These are phyloP conservation scores for Phaffomyces antillensis DNA, from an alignment of 805 yeast genomes.

Conservation along the genomic window DNA sequence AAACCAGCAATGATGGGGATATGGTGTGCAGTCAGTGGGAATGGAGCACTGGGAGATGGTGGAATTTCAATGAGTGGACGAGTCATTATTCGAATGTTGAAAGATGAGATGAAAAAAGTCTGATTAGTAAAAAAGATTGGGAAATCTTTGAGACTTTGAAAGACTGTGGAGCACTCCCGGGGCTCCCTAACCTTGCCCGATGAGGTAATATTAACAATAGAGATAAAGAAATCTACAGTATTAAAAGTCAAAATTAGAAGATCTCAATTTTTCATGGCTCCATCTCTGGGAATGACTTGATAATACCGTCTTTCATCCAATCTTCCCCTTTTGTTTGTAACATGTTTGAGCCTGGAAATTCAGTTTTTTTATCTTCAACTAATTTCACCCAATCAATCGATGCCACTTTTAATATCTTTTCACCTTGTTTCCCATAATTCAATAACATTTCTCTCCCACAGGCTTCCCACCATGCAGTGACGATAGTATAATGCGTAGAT, in stretches of 20 bases:
- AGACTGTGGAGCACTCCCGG: neutral
- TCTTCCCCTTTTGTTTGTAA: constrained; percentile 75
- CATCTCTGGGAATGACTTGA: constrained; percentile 34
- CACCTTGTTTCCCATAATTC: constrained; percentile 64
- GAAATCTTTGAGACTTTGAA: no score
- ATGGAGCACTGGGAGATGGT: constrained; percentile 34
- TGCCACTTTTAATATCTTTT: constrained; percentile 46
- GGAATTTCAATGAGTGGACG: constrained; percentile 29
- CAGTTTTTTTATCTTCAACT: constrained; percentile 36
- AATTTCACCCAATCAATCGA: constrained; percentile 46
- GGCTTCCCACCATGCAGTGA: constrained; percentile 91
- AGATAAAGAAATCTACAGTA: no score
- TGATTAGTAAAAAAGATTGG: no score
- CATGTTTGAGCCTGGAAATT: constrained; percentile 72
- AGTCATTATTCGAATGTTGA: constrained; percentile 10
- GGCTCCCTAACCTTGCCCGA: neutral
- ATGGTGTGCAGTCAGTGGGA: constrained; percentile 40
- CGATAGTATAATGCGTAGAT: constrained; percentile 64
- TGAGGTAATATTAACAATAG: neutral
- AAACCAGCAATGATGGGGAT: constrained; percentile 69
- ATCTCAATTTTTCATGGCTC: constrained; percentile 20
- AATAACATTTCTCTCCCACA: constrained; percentile 48
- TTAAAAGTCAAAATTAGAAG: no score
- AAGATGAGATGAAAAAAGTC: no score
- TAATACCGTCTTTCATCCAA: constrained; percentile 43